Evolutionary conservation across 768 basidiomycete genomes (phyloP).

Genomic region (Pleurotus eryngii): DNA sequence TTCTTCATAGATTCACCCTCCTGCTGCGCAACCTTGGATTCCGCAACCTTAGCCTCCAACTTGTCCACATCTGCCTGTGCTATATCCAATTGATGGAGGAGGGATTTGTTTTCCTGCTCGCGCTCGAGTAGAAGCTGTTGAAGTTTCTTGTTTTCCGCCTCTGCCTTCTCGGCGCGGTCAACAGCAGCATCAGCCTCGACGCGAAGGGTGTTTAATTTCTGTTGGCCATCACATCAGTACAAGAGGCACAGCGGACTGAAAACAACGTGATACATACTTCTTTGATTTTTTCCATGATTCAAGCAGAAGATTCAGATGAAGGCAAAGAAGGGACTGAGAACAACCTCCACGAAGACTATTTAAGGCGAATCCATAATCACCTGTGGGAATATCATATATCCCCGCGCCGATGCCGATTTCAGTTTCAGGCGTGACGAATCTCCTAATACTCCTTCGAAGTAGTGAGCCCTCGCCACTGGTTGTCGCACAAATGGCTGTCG

Average conservation of each 20-base stretch:
- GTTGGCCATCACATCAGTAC: neutral
- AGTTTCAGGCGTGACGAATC: neutral
- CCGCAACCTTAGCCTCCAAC: slow-evolving; percentile 59
- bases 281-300: slow-evolving; percentile 51
- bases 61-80: slow-evolving; percentile 70
- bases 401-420: neutral
- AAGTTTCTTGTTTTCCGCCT: slow-evolving; percentile 74
- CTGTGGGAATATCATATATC: slow-evolving; percentile 5
- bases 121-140: slow-evolving; percentile 73
- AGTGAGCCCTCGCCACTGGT: neutral
- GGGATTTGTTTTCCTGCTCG: slow-evolving; percentile 84
- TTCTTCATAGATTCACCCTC: slow-evolving; percentile 71
- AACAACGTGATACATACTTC: slow-evolving; percentile 30
- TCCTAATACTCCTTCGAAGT: neutral
- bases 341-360: neutral
- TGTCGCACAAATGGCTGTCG: slow-evolving; percentile 57
- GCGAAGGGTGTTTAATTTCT: slow-evolving; percentile 81
- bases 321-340: slow-evolving; percentile 9
- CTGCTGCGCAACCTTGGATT: slow-evolving; percentile 59
- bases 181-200: slow-evolving; percentile 81
- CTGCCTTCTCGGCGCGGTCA: slow-evolving; percentile 82
- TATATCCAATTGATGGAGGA: slow-evolving; percentile 64
- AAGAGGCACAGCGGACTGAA: neutral
- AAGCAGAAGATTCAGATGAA: slow-evolving; percentile 17
- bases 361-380: slow-evolving; percentile 6